A percentile compares a stretch with the other conserved stretches of the same genome.
These are phyloP conservation scores for Penicillium steckii DNA, from an alignment of 495 filamentous ascomycete species.

Conservation along the genomic window DNA sequence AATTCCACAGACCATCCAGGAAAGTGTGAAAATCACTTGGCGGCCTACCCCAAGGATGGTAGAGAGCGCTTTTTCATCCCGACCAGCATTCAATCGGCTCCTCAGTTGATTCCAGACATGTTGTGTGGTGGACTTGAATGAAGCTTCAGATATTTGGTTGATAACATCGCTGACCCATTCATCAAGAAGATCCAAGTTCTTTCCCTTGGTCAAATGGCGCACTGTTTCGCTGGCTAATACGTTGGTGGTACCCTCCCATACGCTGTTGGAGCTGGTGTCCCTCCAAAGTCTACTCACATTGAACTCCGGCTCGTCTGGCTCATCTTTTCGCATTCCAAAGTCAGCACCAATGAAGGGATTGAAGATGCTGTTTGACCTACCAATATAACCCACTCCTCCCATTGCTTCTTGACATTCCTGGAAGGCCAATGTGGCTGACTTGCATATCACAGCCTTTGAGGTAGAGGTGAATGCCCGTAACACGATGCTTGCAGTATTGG, in stretches of 20 bases:
- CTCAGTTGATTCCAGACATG: slow-evolving; percentile 13
- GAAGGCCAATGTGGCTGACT: slow-evolving; percentile 51
- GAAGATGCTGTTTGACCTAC: slow-evolving; percentile 22
- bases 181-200: slow-evolving; percentile 34
- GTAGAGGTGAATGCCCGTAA: slow-evolving; percentile 62
- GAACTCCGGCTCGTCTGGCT: slow-evolving; percentile 42
- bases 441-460: slow-evolving; percentile 60
- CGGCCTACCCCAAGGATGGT: slow-evolving; percentile 23
- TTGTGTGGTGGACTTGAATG: slow-evolving; percentile 8
- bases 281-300: slow-evolving; percentile 64
- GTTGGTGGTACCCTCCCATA: slow-evolving; percentile 76
- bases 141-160: slow-evolving; percentile 3
- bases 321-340: slow-evolving; percentile 8
- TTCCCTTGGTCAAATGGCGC: slow-evolving; percentile 45
- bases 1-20: slow-evolving; percentile 31
- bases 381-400: slow-evolving; percentile 70
- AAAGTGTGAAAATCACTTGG: slow-evolving; percentile 32
- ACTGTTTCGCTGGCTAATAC: slow-evolving; percentile 62
- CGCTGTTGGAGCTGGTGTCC: slow-evolving; percentile 60
- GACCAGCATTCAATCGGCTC: slow-evolving; percentile 2
- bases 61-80: not conserved
- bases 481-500: slow-evolving; percentile 36
- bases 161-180: slow-evolving; percentile 36
- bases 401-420: slow-evolving; percentile 66
- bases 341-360: not conserved